These are phyloP conservation scores for Atkinsonella hypoxylon DNA, from an alignment of 2,329 filamentous ascomycete genomes.

Conservation along the genomic window DNA sequence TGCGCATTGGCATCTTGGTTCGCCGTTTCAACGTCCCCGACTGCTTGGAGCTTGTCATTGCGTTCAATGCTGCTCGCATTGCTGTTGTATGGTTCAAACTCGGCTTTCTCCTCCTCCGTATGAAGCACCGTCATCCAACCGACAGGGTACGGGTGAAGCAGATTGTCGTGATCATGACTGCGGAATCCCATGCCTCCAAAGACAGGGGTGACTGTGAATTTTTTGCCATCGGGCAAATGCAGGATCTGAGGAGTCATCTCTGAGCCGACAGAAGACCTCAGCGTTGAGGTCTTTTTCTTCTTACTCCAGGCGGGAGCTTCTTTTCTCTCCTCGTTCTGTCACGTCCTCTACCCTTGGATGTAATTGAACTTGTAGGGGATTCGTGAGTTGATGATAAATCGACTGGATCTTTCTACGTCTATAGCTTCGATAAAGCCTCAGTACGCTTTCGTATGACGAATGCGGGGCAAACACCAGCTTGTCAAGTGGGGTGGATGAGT, in stretches of 20 bases:
- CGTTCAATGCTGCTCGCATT: not conserved
- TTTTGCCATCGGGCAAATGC: constrained; percentile 79
- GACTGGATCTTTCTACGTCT: not conserved
- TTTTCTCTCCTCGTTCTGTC: no score
- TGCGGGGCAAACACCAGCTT: not conserved
- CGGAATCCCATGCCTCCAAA: constrained; percentile 92
- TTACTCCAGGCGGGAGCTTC: no score
- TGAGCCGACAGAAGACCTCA: not conserved
- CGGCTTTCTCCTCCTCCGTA: constrained; percentile 38
- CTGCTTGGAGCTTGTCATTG: not conserved
- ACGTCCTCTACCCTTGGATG: not conserved
- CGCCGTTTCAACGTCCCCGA: not conserved
- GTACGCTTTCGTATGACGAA: not conserved
- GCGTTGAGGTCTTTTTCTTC: not conserved
- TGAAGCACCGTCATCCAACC: constrained; percentile 87
- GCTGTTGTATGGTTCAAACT: constrained; percentile 5
- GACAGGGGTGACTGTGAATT: constrained; percentile 67
- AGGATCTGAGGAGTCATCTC: constrained; percentile 35
- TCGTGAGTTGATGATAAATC: not conserved
- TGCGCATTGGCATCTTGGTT: constrained; percentile 12
- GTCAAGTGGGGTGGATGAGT: not conserved
- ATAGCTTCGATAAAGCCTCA: not conserved
- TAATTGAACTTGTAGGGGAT: not conserved
- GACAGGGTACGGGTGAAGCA: constrained; percentile 62
- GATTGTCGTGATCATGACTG: constrained; percentile 58